Evolutionary conservation across 2,329 filamentous ascomycete genomes (phyloP), one percentile per base, ranked within the genome.

Genomic region (Kalmusia sp.): DNA sequence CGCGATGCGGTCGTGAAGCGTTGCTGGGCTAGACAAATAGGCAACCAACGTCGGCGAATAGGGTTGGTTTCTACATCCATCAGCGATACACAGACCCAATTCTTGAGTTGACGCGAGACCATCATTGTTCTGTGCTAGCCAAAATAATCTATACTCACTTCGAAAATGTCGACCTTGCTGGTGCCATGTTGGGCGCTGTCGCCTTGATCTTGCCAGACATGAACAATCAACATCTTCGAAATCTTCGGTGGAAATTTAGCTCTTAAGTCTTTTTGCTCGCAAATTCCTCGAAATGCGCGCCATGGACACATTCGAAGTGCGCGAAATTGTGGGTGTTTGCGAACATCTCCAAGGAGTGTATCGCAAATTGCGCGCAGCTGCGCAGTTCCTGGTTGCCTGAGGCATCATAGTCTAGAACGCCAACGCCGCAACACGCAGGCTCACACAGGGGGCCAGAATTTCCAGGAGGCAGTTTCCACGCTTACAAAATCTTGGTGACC

Each of bases 11-110:
- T 43, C 50, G 22, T 48, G 50, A 1, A 49, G 35, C 15, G 35
- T 49, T 4, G 35, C 50, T 15, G 50, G 44, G 24, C 43, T 49
- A 6, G 50, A 52, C 8, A 52, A 37, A n/a, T 48, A 48, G n/a
- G 50, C 37, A 14, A 31, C 28, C 19, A 52, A 21, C 15, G 35
- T 28, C 14, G 43, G 44, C 2, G 44, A 49, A 24, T 40, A 52
- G 4, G 11, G 35, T 15, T 31, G 30, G 1, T 8, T 35, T 31
- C 25, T 38, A 21, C 17, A 5, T 38, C 27, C 14, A 21, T 38
- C 19, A 38, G 35, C 35, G 17, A 37, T 15, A 4, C 19, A 14
- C 6, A 11, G 4, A n/a, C 35, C 3, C 5, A 15, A 24, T 12
- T 4, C 22, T 11, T 14, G 19, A 12, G 11, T 19, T 14, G 14